Evolutionary conservation across 768 basidiomycete species (phyloP), one percentile per base, ranked within the genome.

Genomic region (Aureoboletus auriporus): DNA sequence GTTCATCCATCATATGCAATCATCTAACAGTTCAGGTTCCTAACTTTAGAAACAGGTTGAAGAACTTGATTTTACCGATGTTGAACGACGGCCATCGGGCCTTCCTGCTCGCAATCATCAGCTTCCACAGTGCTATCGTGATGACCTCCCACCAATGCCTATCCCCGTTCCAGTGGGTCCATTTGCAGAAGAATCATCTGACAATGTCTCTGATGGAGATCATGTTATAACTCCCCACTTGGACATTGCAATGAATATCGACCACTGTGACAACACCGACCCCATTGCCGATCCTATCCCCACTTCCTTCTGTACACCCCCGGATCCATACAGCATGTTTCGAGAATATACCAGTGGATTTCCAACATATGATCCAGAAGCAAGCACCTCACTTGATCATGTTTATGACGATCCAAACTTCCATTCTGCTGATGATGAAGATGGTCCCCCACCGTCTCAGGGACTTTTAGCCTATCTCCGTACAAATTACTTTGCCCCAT

Each of bases 401-500:
- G 28, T 38, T 30, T 38, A 17, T 6, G 16, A 45, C 14, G 28
- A 8, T 10, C 28, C 27, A 11, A 13, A n/a, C 6, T 30, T 29
- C 11, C 5, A n/a, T 12, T 27, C 34, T 16, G 26, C 2, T 6
- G 12, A 27, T 13, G 7, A 9, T 6, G 13, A 39, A 4, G 14
- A 5, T 1, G 39, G 27, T 39, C 26, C 39, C 13, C 4, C 13
- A 6, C 8, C 37, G 1, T 13, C 33, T 13, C 33, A 12, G 11
- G 13, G 33, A 5, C 5, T 13, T 33, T 6, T 36, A 5, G 2
- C 35, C 35, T 2, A 7, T 16, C 6, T 36, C 8, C 16, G 6
- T 6, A n/a, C 2, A 17, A 17, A 36, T 2, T 54, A 43, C 5
- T 48, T 55, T 6, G 10, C 31, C 1, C 52, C 58, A n/a, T 56